Conservation (phyloP, 225 moss, liverwort and hornwort genomes). For the Antitrichia curtipendula region DNA sequence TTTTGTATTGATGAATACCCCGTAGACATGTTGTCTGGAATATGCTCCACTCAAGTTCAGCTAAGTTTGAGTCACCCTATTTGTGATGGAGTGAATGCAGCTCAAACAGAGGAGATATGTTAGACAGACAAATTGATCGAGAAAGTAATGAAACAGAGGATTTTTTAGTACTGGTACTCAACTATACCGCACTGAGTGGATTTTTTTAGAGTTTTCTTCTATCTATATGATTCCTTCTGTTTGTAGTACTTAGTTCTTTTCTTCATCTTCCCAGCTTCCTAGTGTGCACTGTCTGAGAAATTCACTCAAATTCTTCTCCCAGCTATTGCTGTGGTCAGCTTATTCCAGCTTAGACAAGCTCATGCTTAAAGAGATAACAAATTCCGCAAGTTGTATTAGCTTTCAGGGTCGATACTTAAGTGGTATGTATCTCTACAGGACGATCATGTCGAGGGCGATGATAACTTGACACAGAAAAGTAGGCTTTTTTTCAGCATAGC, state of each 20-base stretch:
- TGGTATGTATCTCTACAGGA: conserved; percentile 37
- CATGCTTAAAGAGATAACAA: not conserved
- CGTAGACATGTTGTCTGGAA: not conserved
- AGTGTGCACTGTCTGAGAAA: not conserved
- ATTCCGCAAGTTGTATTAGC: not conserved
- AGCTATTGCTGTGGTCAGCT: not conserved
- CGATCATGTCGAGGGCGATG: conserved; percentile 84
- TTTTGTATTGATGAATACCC: not conserved
- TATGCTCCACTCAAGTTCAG: not conserved
- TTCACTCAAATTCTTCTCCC: not conserved
- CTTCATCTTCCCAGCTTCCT: not conserved
- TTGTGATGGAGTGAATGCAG: conserved; percentile 28
- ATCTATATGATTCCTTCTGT: not conserved
- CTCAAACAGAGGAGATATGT: conserved; percentile 92
- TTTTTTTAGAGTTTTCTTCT: not conserved
- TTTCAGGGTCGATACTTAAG: not conserved
- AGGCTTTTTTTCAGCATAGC: conserved; percentile 67
- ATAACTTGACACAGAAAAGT: conserved; percentile 62
- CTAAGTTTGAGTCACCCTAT: not conserved
- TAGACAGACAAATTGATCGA: conserved; percentile 79
- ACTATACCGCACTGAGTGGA: not conserved
- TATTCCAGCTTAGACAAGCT: not conserved
- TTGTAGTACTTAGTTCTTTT: not conserved
- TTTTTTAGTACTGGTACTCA: conserved; percentile 71
- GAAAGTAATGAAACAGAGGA: conserved; percentile 65